Conservation (phyloP, 176 grass and related monocot genomes). For the Themeda triandra region DNA sequence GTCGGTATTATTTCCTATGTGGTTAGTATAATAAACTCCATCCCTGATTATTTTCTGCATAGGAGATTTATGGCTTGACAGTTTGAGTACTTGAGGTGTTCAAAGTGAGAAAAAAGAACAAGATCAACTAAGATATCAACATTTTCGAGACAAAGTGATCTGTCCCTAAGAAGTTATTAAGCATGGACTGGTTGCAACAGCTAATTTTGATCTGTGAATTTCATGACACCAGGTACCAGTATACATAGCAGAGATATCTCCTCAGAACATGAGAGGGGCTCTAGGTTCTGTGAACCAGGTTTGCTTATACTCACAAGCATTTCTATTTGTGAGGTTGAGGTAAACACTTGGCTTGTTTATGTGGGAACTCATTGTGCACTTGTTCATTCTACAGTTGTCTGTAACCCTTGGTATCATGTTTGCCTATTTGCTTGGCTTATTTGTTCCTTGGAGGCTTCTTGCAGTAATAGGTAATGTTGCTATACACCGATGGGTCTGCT, state of each 20-base stretch:
- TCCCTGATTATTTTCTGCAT: neutral
- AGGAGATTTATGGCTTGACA: neutral
- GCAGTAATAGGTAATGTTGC: constrained; percentile 72
- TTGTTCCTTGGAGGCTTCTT: constrained; percentile 88
- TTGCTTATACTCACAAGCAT: constrained; percentile 5
- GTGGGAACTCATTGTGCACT: neutral
- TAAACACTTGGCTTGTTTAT: constrained; percentile 15
- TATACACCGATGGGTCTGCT: neutral
- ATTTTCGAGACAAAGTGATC: neutral
- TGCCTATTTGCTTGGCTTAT: constrained; percentile 83
- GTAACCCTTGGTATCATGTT: constrained; percentile 88
- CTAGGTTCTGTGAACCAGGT: constrained; percentile 94
- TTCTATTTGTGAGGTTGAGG: neutral
- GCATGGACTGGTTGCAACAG: neutral
- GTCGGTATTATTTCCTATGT: constrained; percentile 88
- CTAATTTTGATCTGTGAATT: neutral
- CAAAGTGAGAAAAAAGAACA: neutral
- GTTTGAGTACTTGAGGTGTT: neutral
- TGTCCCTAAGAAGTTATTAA: neutral
- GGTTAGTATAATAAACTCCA: constrained; percentile 30
- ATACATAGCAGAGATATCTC: constrained; percentile 90
- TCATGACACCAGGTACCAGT: constrained; percentile 66
- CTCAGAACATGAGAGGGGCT: constrained; percentile 78
- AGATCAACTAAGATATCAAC: neutral
- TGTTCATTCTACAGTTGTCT: constrained; percentile 49